These are phyloP conservation scores for Phytophthora gonapodyides DNA, from an alignment of 352 stramenopile species.

Conservation along the genomic window DNA sequence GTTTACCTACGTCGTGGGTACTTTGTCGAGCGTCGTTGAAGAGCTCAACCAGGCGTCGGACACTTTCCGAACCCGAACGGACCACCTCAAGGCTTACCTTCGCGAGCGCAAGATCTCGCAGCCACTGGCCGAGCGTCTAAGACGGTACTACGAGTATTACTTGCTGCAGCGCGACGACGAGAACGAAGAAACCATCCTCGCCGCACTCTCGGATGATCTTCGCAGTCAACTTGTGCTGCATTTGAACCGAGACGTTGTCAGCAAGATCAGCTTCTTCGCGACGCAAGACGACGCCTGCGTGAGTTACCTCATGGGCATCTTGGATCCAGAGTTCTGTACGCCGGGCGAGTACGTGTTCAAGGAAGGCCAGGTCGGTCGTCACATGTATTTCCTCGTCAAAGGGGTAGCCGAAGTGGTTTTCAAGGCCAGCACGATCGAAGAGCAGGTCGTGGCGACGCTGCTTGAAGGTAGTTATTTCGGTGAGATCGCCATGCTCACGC, in stretches of 20 bases:
- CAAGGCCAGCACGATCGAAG: slow-evolving; percentile 51
- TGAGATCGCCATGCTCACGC: slow-evolving; percentile 82
- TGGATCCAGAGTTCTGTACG: slow-evolving; percentile 80
- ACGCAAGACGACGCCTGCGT: slow-evolving; percentile 80
- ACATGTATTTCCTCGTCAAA: slow-evolving; percentile 89
- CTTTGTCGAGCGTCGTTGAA: slow-evolving; percentile 75
- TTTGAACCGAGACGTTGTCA: slow-evolving; percentile 81
- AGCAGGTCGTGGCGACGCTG: slow-evolving; percentile 65
- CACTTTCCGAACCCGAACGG: slow-evolving; percentile 63
- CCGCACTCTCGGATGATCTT: slow-evolving; percentile 71
- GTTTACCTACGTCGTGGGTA: slow-evolving; percentile 82
- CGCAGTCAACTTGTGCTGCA: slow-evolving; percentile 77
- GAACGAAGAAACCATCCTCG: slow-evolving; percentile 74
- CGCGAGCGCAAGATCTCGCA: slow-evolving; percentile 66
- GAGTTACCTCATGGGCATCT: slow-evolving; percentile 83
- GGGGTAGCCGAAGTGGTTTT: slow-evolving; percentile 75
- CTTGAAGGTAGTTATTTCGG: slow-evolving; percentile 81
- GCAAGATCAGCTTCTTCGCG: slow-evolving; percentile 82
- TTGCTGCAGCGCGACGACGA: slow-evolving; percentile 73
- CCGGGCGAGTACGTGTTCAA: slow-evolving; percentile 85
- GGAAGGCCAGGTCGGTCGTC: slow-evolving; percentile 72
- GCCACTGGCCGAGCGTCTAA: slow-evolving; percentile 53
- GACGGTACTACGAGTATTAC: slow-evolving; percentile 86
- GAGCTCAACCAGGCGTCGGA: slow-evolving; percentile 60
- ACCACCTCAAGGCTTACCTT: slow-evolving; percentile 80